Conservation (phyloP, 768 basidiomycete species). For the Lactifluus subvellereus region DNA sequence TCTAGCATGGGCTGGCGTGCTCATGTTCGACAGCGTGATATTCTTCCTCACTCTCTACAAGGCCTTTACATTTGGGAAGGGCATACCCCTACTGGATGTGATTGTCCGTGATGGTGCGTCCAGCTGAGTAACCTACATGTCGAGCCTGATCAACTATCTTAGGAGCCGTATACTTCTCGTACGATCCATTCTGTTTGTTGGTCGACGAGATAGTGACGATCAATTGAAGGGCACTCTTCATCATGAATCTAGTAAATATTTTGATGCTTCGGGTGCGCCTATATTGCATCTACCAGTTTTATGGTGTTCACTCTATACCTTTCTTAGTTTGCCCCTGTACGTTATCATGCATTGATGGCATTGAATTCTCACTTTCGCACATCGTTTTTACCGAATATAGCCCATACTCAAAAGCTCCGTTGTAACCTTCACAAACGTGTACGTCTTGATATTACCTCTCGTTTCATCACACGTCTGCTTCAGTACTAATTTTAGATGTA, state of each 20-base stretch:
- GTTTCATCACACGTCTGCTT: too few relatives aligned
- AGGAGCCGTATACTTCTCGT: conserved; percentile 19
- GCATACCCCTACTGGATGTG: too few relatives aligned
- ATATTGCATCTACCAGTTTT: not conserved
- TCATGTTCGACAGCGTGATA: conserved; percentile 8
- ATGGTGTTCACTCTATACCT: not conserved
- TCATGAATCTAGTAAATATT: conserved; percentile 12
- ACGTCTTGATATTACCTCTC: too few relatives aligned
- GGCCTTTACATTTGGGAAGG: conserved; percentile 3
- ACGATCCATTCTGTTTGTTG: not conserved
- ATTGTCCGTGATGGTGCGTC: not conserved
- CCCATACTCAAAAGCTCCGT: not conserved
- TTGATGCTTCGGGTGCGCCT: conserved; percentile 4
- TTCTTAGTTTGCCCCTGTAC: conserved; percentile 6
- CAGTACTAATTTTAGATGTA: too few relatives aligned
- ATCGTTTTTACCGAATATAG: not conserved
- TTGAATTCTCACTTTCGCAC: not conserved
- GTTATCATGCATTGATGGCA: not conserved
- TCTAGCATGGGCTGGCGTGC: conserved; percentile 7
- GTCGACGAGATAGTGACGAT: too few relatives aligned
- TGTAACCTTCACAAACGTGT: not conserved
- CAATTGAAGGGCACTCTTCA: conserved; percentile 1
- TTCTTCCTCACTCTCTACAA: conserved; percentile 14
- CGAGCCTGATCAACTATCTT: not conserved
- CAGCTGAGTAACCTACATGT: not conserved